Evolutionary conservation across 257 asterid species (phyloP).

Genomic region (Salvia splendens): DNA sequence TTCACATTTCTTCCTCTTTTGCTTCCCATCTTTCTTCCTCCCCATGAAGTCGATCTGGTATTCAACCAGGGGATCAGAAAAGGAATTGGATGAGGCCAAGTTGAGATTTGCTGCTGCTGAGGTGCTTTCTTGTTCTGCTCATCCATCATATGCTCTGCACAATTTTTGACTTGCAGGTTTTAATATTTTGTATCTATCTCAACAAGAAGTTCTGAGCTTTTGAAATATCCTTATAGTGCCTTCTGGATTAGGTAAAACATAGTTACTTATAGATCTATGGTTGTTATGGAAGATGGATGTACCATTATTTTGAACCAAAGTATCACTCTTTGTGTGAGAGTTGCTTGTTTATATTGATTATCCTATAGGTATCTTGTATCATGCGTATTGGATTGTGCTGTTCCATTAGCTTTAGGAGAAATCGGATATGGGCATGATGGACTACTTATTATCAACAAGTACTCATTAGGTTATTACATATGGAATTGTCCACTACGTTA

Average conservation of each 20-base stretch:
- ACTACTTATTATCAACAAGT: constrained; percentile 1
- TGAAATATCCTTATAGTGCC: background rate
- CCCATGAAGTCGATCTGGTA: constrained; percentile 82
- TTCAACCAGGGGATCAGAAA: constrained; percentile 73
- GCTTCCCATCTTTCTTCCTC: background rate
- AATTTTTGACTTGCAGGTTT: background rate
- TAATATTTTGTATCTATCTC: background rate
- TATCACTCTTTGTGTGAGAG: background rate
- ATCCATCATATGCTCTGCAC: constrained; percentile 8
- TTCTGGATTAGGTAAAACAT: constrained; percentile 12
- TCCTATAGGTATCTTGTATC: background rate
- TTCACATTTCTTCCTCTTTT: constrained; percentile 7
- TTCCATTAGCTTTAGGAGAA: background rate
- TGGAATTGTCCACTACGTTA: background rate
- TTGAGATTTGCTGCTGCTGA: constrained; percentile 96
- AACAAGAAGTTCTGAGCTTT: background rate
- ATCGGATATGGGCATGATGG: background rate
- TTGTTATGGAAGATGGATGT: background rate
- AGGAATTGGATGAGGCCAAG: constrained; percentile 87
- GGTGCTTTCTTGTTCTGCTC: constrained; percentile 43
- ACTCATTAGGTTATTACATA: background rate
- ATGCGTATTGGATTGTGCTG: background rate
- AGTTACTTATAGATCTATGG: background rate
- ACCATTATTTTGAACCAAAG: background rate
- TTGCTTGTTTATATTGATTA: background rate